Percentiles rank a stretch among this genome's conserved stretches.
These are phyloP conservation scores for Afroboletus lepidellus DNA, from an alignment of 1,284 basidiomycete genomes.

Conservation along the genomic window DNA sequence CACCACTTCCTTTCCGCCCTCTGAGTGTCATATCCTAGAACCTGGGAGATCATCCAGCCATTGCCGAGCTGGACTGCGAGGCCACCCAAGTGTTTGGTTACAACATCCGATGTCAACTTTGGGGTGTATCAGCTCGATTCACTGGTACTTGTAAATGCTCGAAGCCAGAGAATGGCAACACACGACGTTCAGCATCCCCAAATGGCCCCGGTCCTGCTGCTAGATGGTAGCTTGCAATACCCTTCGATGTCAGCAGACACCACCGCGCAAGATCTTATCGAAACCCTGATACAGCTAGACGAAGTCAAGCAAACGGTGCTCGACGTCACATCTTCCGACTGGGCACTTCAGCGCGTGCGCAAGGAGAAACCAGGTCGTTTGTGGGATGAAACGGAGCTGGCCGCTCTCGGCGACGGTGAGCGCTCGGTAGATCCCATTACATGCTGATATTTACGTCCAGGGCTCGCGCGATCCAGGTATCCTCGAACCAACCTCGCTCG, in stretches of 20 bases:
- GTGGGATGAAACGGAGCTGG: conserved; percentile 72
- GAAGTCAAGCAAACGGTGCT: conserved; percentile 56
- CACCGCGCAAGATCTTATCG: conserved; percentile 58
- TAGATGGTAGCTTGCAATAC: conserved; percentile 61
- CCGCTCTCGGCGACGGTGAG: conserved; percentile 63
- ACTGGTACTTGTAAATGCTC: not conserved
- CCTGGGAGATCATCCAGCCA: not conserved
- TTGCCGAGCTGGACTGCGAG: not conserved
- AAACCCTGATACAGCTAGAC: conserved; percentile 44
- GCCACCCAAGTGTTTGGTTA: not conserved
- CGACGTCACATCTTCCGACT: conserved; percentile 54
- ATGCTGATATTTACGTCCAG: conserved; percentile 6
- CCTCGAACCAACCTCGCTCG: conserved; percentile 42
- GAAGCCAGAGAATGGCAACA: conserved; percentile 27
- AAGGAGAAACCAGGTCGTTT: conserved; percentile 54
- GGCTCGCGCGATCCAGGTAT: conserved; percentile 43
- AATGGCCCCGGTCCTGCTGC: conserved; percentile 59
- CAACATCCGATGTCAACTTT: conserved; percentile 4
- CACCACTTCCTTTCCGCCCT: not conserved
- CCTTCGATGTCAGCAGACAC: conserved; percentile 53
- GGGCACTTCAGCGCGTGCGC: conserved; percentile 67
- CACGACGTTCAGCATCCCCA: conserved; percentile 33
- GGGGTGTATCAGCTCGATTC: not conserved
- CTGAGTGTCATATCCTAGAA: no score
- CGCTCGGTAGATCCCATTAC: not conserved